A percentile compares a stretch with the other conserved stretches of the same genome.
Evolutionary conservation across 176 grass and related monocot genomes (phyloP).

Genomic region (Oryza rufipogon): DNA sequence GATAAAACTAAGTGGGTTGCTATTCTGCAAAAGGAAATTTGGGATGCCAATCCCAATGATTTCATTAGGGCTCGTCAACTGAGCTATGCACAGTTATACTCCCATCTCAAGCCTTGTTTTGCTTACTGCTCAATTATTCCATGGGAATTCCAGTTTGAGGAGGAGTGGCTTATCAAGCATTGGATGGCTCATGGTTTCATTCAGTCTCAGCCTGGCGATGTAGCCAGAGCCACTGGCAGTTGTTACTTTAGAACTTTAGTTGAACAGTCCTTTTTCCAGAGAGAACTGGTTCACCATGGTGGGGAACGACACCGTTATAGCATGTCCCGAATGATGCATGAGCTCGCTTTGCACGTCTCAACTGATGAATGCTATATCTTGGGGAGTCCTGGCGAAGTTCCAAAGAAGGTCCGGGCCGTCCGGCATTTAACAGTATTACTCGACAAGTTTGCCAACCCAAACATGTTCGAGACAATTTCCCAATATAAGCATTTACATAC

Average conservation of each 20-base stretch:
- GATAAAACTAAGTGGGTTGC: constrained; percentile 37
- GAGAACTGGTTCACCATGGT: not conserved
- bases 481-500: too few relatives aligned
- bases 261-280: constrained; percentile 32
- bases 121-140: constrained; percentile 58
- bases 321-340: constrained; percentile 26
- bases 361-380: constrained; percentile 16
- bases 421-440: too few relatives aligned
- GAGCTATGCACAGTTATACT: constrained; percentile 39
- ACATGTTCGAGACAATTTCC: too few relatives aligned
- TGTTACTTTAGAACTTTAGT: constrained; percentile 43
- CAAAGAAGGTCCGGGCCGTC: too few relatives aligned
- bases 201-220: not conserved
- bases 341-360: constrained; percentile 18
- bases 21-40: not conserved
- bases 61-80: constrained; percentile 5
- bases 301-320: constrained; percentile 12
- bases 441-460: too few relatives aligned
- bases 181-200: constrained; percentile 66
- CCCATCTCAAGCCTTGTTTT: constrained; percentile 53
- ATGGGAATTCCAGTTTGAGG: constrained; percentile 8
- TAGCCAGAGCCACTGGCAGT: not conserved
- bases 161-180: constrained; percentile 50
- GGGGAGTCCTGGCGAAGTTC: too few relatives aligned
- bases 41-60: not conserved